Conservation (phyloP, 148 eudicot genomes). For the Rhododendron kiyosumense region DNA sequence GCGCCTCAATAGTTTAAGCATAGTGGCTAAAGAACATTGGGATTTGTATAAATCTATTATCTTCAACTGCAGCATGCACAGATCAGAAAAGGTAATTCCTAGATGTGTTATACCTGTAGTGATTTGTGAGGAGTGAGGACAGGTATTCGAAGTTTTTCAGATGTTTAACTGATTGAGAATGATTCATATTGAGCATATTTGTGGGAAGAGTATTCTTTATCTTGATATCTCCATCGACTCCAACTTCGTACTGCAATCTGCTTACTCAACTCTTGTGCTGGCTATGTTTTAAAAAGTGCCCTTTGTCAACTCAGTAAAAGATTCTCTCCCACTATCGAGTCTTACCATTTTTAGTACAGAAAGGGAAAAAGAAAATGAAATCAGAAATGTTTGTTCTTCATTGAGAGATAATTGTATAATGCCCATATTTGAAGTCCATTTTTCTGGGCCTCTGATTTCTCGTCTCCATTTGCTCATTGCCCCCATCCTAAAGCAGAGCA, state of each 20-base stretch:
- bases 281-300: neutral
- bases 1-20: conserved; percentile 45
- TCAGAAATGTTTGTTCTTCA: neutral
- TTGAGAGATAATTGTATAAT: no score
- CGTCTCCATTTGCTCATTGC: neutral
- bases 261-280: neutral
- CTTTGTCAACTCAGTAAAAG: no score
- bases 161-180: neutral
- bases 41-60: conserved; percentile 57
- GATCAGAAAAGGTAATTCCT: conserved; percentile 61
- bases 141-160: neutral
- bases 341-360: neutral
- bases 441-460: neutral
- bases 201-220: neutral
- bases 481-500: no score
- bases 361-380: neutral
- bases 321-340: neutral
- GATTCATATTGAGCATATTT: neutral
- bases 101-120: neutral
- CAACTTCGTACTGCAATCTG: neutral
- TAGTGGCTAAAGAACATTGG: conserved; percentile 48
- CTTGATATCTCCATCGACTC: neutral
- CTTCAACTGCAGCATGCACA: conserved; percentile 49
- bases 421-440: neutral
- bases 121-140: neutral